Percentiles rank a stretch among this genome's conserved stretches.
phyloP scores from a whole-genome alignment of 106 monocot genomes.

The Dendrobium huoshanense region DNA sequence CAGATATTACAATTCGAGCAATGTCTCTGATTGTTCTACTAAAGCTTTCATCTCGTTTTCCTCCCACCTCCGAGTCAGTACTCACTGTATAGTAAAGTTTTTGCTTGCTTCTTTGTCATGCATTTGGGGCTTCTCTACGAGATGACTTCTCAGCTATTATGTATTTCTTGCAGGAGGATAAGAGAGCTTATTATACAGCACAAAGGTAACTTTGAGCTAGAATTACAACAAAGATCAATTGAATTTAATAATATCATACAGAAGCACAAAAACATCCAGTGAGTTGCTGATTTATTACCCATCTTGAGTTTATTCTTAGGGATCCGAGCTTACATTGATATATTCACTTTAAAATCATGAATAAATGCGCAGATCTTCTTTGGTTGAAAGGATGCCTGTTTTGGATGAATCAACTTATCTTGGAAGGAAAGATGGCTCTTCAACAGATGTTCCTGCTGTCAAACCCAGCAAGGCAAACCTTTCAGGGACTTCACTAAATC shows the following conservation, averaged over 20 bases:
- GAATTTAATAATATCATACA: conserved; percentile 89
- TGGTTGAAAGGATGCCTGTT: conserved; percentile 86
- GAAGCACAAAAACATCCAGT: conserved; percentile 87
- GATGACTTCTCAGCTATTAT: neutral
- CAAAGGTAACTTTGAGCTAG: conserved; percentile 81
- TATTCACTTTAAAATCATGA: neutral
- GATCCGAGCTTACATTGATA: neutral
- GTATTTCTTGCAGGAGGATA: conserved; percentile 58
- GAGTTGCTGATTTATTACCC: conserved; percentile 4
- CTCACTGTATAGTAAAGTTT: neutral
- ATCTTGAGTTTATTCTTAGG: neutral
- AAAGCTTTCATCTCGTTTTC: conserved; percentile 94
- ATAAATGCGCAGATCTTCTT: conserved; percentile 58
- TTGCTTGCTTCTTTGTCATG: neutral
- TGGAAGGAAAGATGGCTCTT: conserved; percentile 51
- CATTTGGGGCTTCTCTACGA: neutral
- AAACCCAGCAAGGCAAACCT: conserved; percentile 26
- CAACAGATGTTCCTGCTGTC: conserved; percentile 24
- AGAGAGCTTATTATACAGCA: conserved; percentile 60
- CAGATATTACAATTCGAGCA: conserved; percentile 78
- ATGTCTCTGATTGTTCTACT: conserved; percentile 89
- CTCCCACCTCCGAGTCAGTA: conserved; percentile 83
- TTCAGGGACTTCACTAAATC: conserved; percentile 44
- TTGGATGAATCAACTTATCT: conserved; percentile 62
- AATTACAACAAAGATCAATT: conserved; percentile 96